Conservation (phyloP, 331 rosid genomes). For the Telfairia occidentalis region DNA sequence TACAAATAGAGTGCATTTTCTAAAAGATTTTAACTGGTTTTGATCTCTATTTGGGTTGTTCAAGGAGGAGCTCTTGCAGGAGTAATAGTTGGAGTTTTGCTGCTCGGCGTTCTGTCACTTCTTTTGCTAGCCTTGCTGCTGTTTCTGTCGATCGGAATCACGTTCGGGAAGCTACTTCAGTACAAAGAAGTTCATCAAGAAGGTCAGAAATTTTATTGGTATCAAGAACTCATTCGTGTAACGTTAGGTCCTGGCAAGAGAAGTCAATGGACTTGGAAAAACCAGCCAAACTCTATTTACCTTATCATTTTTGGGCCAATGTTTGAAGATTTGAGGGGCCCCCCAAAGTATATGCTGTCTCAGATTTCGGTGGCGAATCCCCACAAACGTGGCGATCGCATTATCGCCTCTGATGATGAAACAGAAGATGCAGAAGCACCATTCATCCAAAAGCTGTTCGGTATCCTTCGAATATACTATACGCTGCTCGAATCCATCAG, state of each 20-base stretch:
- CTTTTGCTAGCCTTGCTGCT: constrained; percentile 55
- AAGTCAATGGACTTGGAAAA: constrained; percentile 94
- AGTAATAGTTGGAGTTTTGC: constrained; percentile 49
- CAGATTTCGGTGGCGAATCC: constrained; percentile 49
- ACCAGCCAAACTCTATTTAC: constrained; percentile 29
- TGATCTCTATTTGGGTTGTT: constrained; percentile 19
- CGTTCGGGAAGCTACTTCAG: constrained; percentile 75
- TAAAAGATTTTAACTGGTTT: not conserved
- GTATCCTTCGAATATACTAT: constrained; percentile 74
- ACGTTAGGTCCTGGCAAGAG: constrained; percentile 87
- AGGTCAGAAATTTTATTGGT: constrained; percentile 64
- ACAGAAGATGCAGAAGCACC: constrained; percentile 96
- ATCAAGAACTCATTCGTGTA: constrained; percentile 65
- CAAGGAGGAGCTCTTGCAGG: constrained; percentile 45
- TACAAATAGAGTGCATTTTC: not conserved
- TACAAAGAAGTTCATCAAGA: constrained; percentile 90
- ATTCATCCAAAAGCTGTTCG: constrained; percentile 74
- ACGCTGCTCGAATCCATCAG: constrained; percentile 54
- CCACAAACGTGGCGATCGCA: constrained; percentile 32
- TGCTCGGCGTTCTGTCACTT: constrained; percentile 30
- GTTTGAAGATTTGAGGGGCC: constrained; percentile 87
- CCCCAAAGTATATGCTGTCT: constrained; percentile 91
- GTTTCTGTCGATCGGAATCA: constrained; percentile 76
- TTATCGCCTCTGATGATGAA: constrained; percentile 81
- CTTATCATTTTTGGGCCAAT: constrained; percentile 60